Percentiles rank a stretch among this genome's conserved stretches.
phyloP scores from a whole-genome alignment of 2,329 filamentous ascomycete genomes.

The Penicillium sp. region DNA sequence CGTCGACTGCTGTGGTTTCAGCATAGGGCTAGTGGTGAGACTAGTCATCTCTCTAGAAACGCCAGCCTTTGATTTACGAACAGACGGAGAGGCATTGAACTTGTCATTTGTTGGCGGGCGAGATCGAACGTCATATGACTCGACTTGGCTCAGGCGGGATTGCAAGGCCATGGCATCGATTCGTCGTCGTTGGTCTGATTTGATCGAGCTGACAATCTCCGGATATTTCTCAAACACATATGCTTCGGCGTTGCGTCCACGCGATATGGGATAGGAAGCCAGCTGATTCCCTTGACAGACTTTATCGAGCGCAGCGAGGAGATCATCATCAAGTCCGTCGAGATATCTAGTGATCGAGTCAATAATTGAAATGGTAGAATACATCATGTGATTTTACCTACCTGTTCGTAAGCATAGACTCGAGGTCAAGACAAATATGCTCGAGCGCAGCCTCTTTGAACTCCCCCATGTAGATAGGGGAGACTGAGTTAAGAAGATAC shows the following conservation, averaged over 20 bases:
- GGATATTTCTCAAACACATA: slow-evolving; percentile 49
- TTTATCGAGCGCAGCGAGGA: slow-evolving; percentile 77
- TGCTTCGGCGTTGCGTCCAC: slow-evolving; percentile 70
- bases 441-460: slow-evolving; percentile 89
- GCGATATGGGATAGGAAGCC: slow-evolving; percentile 72
- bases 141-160: slow-evolving; percentile 63
- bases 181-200: slow-evolving; percentile 57
- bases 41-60: slow-evolving; percentile 43
- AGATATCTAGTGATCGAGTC: slow-evolving; percentile 57
- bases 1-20: slow-evolving; percentile 68
- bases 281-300: slow-evolving; percentile 82
- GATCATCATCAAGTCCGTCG: slow-evolving; percentile 79
- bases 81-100: slow-evolving; percentile 47
- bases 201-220: slow-evolving; percentile 41
- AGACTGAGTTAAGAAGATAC: slow-evolving; percentile 79
- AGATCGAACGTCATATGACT: slow-evolving; percentile 63
- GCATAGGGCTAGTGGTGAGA: slow-evolving; percentile 62
- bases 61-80: slow-evolving; percentile 42
- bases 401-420: slow-evolving; percentile 89
- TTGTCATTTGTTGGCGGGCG: slow-evolving; percentile 69
- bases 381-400: slow-evolving; percentile 34
- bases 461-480: slow-evolving; percentile 75
- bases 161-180: slow-evolving; percentile 76
- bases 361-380: slow-evolving; percentile 1
- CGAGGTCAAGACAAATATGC: slow-evolving; percentile 88